phyloP scores from a whole-genome alignment of 2,329 filamentous ascomycete species.

The Trichophyton benhamiae region DNA sequence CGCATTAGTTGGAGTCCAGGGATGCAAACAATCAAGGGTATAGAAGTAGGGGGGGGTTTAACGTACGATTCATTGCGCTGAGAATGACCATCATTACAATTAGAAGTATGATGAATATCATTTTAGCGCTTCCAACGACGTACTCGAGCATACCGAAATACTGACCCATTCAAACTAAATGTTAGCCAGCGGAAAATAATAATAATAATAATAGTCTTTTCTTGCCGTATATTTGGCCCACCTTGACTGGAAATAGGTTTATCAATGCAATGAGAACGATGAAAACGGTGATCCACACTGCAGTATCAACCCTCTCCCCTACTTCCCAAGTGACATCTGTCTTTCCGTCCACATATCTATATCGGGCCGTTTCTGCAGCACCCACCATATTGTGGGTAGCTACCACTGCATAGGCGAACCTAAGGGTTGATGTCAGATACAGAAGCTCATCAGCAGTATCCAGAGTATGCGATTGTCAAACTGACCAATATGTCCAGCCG shows the following conservation, averaged over 20 bases:
- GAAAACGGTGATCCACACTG: slow-evolving; percentile 28
- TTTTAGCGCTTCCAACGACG: slow-evolving; percentile 24
- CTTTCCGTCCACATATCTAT: slow-evolving; percentile 24
- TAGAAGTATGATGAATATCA: slow-evolving; percentile 29
- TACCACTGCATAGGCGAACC: slow-evolving; percentile 23
- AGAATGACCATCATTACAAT: slow-evolving; percentile 34
- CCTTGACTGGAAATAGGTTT: slow-evolving; percentile 27
- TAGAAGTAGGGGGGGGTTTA: slow-evolving; percentile 9
- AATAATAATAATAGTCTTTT: background rate
- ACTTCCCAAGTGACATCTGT: slow-evolving; percentile 22
- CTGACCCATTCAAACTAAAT: slow-evolving; percentile 13
- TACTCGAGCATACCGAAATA: slow-evolving; percentile 29
- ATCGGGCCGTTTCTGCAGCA: slow-evolving; percentile 30
- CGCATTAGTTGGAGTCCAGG: slow-evolving; percentile 9
- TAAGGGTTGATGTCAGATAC: slow-evolving; percentile 7
- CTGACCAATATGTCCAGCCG: slow-evolving; percentile 36
- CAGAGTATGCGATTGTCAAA: background rate
- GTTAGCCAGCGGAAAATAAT: background rate
- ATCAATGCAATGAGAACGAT: slow-evolving; percentile 22
- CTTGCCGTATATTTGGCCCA: background rate
- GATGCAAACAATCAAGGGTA: slow-evolving; percentile 11
- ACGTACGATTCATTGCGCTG: slow-evolving; percentile 26
- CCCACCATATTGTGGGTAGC: slow-evolving; percentile 28
- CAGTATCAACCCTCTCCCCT: slow-evolving; percentile 21
- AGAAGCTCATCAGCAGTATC: slow-evolving; percentile 21